A percentile compares a stretch with the other conserved stretches of the same genome.
Conservation (phyloP, 75 land plant genomes). For the Cryptomeria japonica region DNA sequence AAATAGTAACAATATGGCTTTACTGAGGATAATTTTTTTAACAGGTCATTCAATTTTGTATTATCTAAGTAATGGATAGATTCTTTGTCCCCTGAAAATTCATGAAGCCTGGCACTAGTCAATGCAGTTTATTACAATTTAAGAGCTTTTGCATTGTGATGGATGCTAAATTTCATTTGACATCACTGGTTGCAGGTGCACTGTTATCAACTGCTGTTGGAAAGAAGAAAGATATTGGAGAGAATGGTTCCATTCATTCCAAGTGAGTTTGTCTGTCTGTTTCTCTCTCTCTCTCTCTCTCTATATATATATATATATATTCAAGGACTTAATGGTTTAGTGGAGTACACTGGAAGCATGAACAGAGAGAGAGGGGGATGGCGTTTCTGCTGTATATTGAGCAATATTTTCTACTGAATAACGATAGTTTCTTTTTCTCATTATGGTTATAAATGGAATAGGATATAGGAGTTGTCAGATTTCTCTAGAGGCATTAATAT, state of each 20-base stretch:
- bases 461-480: not conserved
- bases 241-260: constrained; percentile 6
- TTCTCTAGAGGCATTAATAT: not conserved
- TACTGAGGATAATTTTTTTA: too few relatives aligned
- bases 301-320: not conserved
- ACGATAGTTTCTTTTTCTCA: not conserved
- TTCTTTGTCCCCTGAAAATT: not conserved
- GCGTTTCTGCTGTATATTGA: not conserved
- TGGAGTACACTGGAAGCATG: not conserved
- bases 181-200: constrained; percentile 7
- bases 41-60: not conserved
- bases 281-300: not conserved
- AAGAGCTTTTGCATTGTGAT: not conserved
- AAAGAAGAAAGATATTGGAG: not conserved
- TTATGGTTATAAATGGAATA: not conserved
- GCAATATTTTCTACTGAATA: not conserved
- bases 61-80: not conserved
- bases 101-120: not conserved
- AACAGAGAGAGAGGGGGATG: not conserved
- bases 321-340: not conserved
- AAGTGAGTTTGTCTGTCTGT: constrained; percentile 6
- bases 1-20: not conserved
- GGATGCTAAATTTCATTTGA: too few relatives aligned
- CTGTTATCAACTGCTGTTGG: constrained; percentile 2
- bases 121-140: not conserved